A percentile compares a stretch with the other conserved stretches of the same genome.
Conservation (phyloP, 2,329 filamentous ascomycete species). For the Lecanoromycetidae sp. region DNA sequence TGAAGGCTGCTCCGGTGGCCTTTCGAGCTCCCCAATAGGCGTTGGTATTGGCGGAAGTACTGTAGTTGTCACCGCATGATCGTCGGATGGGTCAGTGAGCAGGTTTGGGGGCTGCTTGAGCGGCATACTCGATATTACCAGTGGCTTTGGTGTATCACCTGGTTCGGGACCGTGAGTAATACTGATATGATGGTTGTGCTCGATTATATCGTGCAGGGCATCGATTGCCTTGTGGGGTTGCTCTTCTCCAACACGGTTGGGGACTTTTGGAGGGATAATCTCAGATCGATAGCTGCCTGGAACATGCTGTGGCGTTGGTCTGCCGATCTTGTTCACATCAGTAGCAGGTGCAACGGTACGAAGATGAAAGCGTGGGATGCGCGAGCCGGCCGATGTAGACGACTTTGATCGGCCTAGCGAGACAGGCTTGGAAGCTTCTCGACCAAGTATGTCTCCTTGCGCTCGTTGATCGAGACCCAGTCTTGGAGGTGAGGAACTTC, state of each 20-base stretch:
- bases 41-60: not conserved
- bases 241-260: no score
- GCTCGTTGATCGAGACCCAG: constrained; percentile 6
- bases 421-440: not conserved
- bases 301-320: constrained; percentile 6
- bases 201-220: not conserved
- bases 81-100: not conserved
- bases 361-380: constrained; percentile 6
- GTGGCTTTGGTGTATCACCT: no score
- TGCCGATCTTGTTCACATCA: constrained; percentile 1
- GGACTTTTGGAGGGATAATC: no score
- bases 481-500: not conserved
- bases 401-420: not conserved
- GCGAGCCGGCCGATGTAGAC: not conserved
- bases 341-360: constrained; percentile 12
- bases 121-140: not conserved
- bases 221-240: not conserved
- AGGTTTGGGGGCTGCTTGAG: not conserved
- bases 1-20: not conserved
- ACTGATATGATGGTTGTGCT: not conserved
- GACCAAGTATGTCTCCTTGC: not conserved
- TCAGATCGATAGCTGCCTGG: constrained; percentile 17
- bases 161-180: no score
- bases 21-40: not conserved
- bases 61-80: not conserved